phyloP scores from a whole-genome alignment of 2,329 filamentous ascomycete genomes.

The Scortechinia acanthostroma region DNA sequence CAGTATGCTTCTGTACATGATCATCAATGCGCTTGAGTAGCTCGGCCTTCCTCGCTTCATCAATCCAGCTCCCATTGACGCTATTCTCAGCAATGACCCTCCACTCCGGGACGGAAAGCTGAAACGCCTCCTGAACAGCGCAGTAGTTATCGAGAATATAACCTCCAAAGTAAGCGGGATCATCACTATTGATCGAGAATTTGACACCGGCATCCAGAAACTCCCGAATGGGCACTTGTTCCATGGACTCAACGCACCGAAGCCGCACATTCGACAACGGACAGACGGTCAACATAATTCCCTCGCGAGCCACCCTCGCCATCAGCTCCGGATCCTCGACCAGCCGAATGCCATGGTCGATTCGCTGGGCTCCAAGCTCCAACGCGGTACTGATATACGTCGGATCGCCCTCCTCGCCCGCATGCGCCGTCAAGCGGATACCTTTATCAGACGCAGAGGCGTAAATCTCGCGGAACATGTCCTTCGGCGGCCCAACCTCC shows the following conservation, averaged over 20 bases:
- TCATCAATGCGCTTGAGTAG: constrained; percentile 37
- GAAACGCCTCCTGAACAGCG: constrained; percentile 67
- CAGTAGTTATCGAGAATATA: constrained; percentile 73
- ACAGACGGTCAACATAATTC: constrained; percentile 63
- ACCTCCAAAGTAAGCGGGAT: constrained; percentile 70
- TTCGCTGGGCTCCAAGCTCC: constrained; percentile 56
- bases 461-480: constrained; percentile 56
- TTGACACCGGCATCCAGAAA: constrained; percentile 57
- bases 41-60: constrained; percentile 49
- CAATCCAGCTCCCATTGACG: constrained; percentile 67
- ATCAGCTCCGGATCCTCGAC: constrained; percentile 52
- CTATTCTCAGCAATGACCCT: constrained; percentile 49
- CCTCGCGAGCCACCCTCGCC: constrained; percentile 42
- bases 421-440: constrained; percentile 64
- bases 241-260: constrained; percentile 40
- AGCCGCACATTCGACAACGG: constrained; percentile 67
- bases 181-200: constrained; percentile 70
- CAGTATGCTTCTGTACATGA: constrained; percentile 13
- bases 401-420: constrained; percentile 68
- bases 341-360: constrained; percentile 69
- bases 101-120: constrained; percentile 60
- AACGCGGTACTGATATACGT: constrained; percentile 59
- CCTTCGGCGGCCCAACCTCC: constrained; percentile 36
- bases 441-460: constrained; percentile 38
- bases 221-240: constrained; percentile 49